phyloP scores from a whole-genome alignment of 352 stramenopile genomes.

The Pilasporangium apinafurcum region DNA sequence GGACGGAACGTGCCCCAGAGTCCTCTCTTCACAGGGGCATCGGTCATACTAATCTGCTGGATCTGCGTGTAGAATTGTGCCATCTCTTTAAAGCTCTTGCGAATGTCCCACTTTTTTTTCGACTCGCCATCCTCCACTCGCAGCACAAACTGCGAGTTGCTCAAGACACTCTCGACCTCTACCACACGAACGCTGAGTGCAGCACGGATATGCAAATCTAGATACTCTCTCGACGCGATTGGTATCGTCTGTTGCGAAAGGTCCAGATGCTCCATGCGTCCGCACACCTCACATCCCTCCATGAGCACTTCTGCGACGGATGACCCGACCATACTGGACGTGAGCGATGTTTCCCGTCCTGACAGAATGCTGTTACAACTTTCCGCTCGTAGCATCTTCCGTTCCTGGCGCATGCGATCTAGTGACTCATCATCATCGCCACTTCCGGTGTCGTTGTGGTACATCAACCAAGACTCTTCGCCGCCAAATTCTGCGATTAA shows the following conservation, averaged over 20 bases:
- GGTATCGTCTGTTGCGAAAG: slow-evolving; percentile 14
- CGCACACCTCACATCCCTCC: slow-evolving; percentile 3
- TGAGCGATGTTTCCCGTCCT: slow-evolving; percentile 1
- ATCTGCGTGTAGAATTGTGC: slow-evolving; percentile 53
- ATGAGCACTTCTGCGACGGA: slow-evolving; percentile 6
- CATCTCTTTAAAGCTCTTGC: slow-evolving; percentile 59
- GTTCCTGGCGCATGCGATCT: slow-evolving; percentile 11
- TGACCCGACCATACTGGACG: slow-evolving; percentile 4
- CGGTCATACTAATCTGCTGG: slow-evolving; percentile 33
- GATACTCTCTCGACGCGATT: slow-evolving; percentile 30
- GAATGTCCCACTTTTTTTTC: slow-evolving; percentile 44
- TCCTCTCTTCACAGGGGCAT: slow-evolving; percentile 46
- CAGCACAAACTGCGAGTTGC: slow-evolving; percentile 26
- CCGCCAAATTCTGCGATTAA: slow-evolving; percentile 29
- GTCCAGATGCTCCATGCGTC: not conserved
- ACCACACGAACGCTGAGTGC: slow-evolving; percentile 36
- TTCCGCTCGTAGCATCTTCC: slow-evolving; percentile 13
- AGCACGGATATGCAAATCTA: slow-evolving; percentile 40
- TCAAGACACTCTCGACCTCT: slow-evolving; percentile 25
- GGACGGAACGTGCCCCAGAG: slow-evolving; percentile 50
- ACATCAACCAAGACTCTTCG: too few relatives aligned
- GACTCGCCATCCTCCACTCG: slow-evolving; percentile 51
- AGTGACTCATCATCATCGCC: slow-evolving; percentile 20
- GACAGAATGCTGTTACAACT: slow-evolving; percentile 9
- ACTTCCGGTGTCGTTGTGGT: slow-evolving; percentile 12